Conservation (phyloP, 345 rosid species). For the Syzygium jambos region DNA sequence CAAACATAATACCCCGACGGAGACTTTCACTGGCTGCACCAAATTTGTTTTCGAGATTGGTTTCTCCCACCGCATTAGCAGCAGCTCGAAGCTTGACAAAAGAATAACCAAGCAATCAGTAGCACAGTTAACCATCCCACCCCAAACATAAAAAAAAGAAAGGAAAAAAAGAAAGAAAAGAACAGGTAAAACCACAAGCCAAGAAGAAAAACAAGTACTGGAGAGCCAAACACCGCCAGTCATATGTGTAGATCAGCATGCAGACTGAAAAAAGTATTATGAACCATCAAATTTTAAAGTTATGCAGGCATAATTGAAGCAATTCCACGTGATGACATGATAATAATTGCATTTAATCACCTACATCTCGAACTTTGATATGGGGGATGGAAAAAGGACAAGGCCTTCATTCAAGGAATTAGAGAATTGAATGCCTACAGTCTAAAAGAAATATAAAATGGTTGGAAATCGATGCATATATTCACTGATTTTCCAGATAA, state of each 20-base stretch:
- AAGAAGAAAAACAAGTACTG: background rate
- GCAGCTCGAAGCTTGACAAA: conserved; percentile 64
- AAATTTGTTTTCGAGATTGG: conserved; percentile 60
- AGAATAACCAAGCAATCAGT: background rate
- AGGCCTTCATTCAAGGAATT: background rate
- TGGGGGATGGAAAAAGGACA: background rate
- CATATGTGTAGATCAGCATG: background rate
- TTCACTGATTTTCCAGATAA: background rate
- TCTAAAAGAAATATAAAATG: background rate
- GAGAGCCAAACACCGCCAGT: background rate
- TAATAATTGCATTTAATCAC: too few species aligned
- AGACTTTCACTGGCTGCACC: conserved; percentile 88
- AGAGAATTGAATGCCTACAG: background rate
- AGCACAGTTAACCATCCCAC: background rate
- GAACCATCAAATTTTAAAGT: background rate
- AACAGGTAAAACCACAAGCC: background rate
- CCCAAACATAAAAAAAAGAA: background rate
- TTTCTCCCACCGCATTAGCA: conserved; percentile 90
- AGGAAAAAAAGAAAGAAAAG: background rate
- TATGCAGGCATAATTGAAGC: background rate
- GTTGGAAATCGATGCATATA: background rate
- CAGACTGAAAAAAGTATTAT: background rate
- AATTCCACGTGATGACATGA: background rate
- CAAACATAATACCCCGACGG: conserved; percentile 88
- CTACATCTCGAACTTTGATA: background rate